phyloP scores from a whole-genome alignment of 1,284 basidiomycete species.

The Trichosporon sp. region DNA sequence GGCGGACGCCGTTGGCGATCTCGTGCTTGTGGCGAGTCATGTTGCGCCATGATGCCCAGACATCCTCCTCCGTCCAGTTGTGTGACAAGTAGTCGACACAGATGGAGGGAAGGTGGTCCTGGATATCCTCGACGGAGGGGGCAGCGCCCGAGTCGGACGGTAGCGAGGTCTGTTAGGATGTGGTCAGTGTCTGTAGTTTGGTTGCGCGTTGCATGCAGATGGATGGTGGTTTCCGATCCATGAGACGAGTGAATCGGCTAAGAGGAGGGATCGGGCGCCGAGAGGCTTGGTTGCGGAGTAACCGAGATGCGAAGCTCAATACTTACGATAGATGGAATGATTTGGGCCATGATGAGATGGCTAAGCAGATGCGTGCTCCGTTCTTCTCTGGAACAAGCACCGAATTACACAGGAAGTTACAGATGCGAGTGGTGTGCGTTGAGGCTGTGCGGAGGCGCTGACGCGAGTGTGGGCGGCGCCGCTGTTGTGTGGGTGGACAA shows the following conservation, averaged over 20 bases:
- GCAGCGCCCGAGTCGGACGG: constrained; percentile 45
- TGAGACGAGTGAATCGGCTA: neutral
- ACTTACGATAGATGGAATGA: constrained; percentile 42
- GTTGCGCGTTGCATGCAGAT: neutral
- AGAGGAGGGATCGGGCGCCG: neutral
- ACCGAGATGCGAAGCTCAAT: neutral
- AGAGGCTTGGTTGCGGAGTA: neutral
- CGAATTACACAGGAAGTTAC: neutral
- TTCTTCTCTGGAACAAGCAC: neutral
- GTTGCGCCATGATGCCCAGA: constrained; percentile 95
- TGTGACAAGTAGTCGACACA: constrained; percentile 71
- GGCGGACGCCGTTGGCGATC: constrained; percentile 87
- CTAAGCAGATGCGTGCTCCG: neutral
- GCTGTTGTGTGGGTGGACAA: neutral
- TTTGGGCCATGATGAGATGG: constrained; percentile 38
- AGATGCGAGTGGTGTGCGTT: neutral
- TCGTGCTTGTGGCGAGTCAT: constrained; percentile 99
- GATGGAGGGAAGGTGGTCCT: constrained; percentile 54
- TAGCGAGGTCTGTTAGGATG: constrained; percentile 38
- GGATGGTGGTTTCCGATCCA: neutral
- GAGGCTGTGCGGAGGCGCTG: neutral
- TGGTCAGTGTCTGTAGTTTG: constrained; percentile 2
- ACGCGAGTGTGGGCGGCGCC: neutral
- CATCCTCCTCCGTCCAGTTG: constrained; percentile 96
- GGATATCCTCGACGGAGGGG: constrained; percentile 53